These are phyloP conservation scores for Isatis tinctoria DNA, from an alignment of 345 rosid species.

Conservation along the genomic window DNA sequence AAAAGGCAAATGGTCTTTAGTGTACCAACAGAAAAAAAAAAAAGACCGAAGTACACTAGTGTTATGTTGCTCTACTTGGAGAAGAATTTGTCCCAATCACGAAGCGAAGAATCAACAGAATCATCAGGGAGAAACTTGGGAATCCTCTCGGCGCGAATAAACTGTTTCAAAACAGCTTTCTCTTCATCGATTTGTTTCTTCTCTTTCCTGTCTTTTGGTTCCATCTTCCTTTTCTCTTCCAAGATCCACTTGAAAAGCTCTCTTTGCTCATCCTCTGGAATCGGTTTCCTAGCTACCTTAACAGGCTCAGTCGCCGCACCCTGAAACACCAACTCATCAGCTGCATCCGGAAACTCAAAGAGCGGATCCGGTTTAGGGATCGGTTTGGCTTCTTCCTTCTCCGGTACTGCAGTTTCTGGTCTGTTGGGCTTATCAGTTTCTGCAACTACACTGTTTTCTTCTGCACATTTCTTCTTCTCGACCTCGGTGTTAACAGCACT, in stretches of 20 bases:
- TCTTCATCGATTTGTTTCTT: conserved; percentile 58
- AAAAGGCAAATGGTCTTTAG: not conserved
- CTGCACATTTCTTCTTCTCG: conserved; percentile 28
- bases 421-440: conserved; percentile 20
- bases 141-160: conserved; percentile 48
- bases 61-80: conserved; percentile 18
- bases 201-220: conserved; percentile 46
- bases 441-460: conserved; percentile 17
- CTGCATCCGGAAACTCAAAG: conserved; percentile 15
- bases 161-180: conserved; percentile 65
- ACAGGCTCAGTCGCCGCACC: conserved; percentile 27
- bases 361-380: conserved; percentile 21
- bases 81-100: conserved; percentile 29
- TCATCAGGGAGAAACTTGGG: conserved; percentile 46
- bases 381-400: conserved; percentile 24
- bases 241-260: conserved; percentile 70
- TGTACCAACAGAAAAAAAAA: conserved; percentile 16
- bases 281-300: conserved; percentile 39
- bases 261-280: conserved; percentile 65
- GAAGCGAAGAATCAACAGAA: conserved; percentile 23
- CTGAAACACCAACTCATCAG: conserved; percentile 16
- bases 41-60: conserved; percentile 8
- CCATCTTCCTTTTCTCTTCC: conserved; percentile 69
- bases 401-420: conserved; percentile 6
- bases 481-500: conserved; percentile 19